A percentile compares a stretch with the other conserved stretches of the same genome.
phyloP scores from a whole-genome alignment of 2,329 filamentous ascomycete species.

The Fusarium sp. region DNA sequence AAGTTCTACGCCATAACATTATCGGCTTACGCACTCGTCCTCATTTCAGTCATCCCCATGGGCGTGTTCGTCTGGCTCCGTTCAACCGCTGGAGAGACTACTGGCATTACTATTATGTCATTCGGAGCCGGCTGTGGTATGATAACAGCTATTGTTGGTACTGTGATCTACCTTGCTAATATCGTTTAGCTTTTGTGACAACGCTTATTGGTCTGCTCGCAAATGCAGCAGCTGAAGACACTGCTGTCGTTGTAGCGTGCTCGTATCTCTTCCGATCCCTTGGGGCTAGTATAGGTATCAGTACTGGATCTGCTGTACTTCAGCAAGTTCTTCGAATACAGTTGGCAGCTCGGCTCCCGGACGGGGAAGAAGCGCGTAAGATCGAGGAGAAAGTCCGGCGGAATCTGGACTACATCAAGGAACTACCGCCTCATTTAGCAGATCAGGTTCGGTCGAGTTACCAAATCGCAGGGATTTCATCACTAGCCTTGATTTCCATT shows the following conservation, averaged over 20 bases:
- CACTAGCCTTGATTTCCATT: constrained; percentile 51
- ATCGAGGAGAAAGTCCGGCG: constrained; percentile 76
- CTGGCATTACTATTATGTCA: constrained; percentile 63
- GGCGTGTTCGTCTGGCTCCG: constrained; percentile 61
- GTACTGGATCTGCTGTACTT: constrained; percentile 75
- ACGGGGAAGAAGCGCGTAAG: constrained; percentile 66
- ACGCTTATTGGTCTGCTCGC: constrained; percentile 77
- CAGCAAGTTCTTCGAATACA: constrained; percentile 72
- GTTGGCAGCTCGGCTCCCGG: constrained; percentile 62
- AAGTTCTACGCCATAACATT: constrained; percentile 77
- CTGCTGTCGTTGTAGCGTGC: constrained; percentile 80
- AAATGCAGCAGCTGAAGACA: constrained; percentile 72
- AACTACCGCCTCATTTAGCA: constrained; percentile 68
- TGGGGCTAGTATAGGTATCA: constrained; percentile 79
- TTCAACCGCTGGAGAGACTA: constrained; percentile 61
- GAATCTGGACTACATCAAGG: constrained; percentile 74
- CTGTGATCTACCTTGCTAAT: background rate
- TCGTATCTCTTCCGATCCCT: constrained; percentile 83
- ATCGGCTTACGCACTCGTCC: constrained; percentile 60
- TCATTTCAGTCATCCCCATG: constrained; percentile 64
- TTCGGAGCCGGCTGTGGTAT: constrained; percentile 51
- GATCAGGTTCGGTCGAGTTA: constrained; percentile 73
- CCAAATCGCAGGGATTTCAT: constrained; percentile 55
- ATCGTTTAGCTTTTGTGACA: constrained; percentile 48
- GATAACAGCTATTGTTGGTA: background rate